Percentiles rank a stretch among this genome's conserved stretches.
Conservation (phyloP, 1,284 basidiomycete species). For the Ustilago esculenta region DNA sequence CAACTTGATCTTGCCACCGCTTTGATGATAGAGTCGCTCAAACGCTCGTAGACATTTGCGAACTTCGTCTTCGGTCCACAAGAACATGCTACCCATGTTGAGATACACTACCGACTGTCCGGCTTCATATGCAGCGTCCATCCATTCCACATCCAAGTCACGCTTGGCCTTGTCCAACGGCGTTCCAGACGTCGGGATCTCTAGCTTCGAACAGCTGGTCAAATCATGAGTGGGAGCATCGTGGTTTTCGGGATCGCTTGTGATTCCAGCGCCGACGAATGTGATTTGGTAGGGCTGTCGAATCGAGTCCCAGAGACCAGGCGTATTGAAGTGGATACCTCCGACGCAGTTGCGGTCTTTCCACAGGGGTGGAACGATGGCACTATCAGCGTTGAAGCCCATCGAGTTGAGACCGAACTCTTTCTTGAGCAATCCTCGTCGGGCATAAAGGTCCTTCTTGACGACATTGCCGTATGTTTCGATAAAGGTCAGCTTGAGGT, state of each 20-base stretch:
- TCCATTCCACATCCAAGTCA: constrained; percentile 44
- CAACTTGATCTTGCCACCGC: constrained; percentile 36
- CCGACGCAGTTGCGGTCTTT: constrained; percentile 38
- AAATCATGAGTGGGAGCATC: neutral
- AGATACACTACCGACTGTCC: constrained; percentile 58
- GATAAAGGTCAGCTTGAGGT: constrained; percentile 29
- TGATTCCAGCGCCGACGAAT: constrained; percentile 28
- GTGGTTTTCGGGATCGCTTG: constrained; percentile 29
- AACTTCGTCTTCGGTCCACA: constrained; percentile 52
- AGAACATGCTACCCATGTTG: constrained; percentile 65
- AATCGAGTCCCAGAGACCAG: constrained; percentile 25
- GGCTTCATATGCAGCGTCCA: constrained; percentile 42
- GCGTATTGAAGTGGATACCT: constrained; percentile 42
- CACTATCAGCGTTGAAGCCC: constrained; percentile 37
- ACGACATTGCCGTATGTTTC: constrained; percentile 24
- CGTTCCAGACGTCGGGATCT: constrained; percentile 10
- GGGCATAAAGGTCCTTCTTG: constrained; percentile 35
- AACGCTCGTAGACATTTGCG: constrained; percentile 47
- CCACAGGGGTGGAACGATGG: constrained; percentile 35
- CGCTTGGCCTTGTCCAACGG: constrained; percentile 6
- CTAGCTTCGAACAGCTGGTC: constrained; percentile 2
- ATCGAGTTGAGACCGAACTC: constrained; percentile 32
- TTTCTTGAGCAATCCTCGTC: constrained; percentile 23
- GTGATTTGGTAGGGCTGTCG: constrained; percentile 35
- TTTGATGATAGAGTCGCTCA: constrained; percentile 33